Evolutionary conservation across 371 early-diverging fungal genomes (phyloP), one percentile per base, ranked within the genome.

Genomic region (Circinella minor): DNA sequence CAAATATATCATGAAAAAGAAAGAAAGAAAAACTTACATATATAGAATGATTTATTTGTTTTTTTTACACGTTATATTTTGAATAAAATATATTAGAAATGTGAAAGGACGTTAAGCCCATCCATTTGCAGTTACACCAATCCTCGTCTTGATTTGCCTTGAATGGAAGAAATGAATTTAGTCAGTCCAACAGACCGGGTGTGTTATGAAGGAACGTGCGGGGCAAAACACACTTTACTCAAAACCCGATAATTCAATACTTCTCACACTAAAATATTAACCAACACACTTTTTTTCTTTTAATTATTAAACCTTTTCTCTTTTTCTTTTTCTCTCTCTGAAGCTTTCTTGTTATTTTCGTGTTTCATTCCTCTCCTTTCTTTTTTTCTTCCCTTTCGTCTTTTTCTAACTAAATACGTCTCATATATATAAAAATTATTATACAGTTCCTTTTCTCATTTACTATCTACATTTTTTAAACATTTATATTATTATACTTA

Each of bases 291-390:
- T 62, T 38, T 63, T 27, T 62, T 55, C 17, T 46, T 48, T 43
- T 46, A 36, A 36, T 65, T 39, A 10, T 39, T 49, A 10, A 13
- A 51, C 8, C 14, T 62, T 38, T 54, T 27, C 49, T 54, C 14
- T 39, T 37, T 37, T 20, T 37, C 36, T 59, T n/a, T 70, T 36
- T 14, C 20, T 66, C 37, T 14, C 49, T 43, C 43, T 9, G 60
- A 60, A 66, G 36, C 47, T 39, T 17, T 36, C 66, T 38, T 55
- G 63, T 57, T 39, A 36, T 17, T 64, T 54, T 54, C 36, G 57
- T 68, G 36, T 64, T 54, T 54, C 36, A 63, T 68, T 64, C 61
- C 43, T 64, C 66, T 65, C 63, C 54, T 66, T 69, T 71, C 63
- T 65, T 13, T 49, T 66, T 63, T 48, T 61, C 43, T 60, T 18